Base-by-base conservation (phyloP, 192 early-diverging fungal species). In the Anaeromyces robustus region DNA sequence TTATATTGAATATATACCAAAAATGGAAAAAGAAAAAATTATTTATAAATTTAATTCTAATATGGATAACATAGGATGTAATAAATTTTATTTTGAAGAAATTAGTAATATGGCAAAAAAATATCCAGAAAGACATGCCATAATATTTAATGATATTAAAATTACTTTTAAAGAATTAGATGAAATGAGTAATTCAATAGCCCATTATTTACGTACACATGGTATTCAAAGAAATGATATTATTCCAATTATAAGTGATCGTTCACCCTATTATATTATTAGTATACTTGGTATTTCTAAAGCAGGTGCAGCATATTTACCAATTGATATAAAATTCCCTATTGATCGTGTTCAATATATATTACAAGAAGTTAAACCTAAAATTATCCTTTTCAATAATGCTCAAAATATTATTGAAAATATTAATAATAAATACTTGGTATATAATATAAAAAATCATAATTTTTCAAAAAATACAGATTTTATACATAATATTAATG, bases 231-330 rank as follows among this genome's bases (percentile, higher is more conserved):
- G 43, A 52, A 52, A 52, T 26, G 43, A 52, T 52, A 52, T 52
- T 52, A 52, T 52, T 52, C 43, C 43, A 52, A 52, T 52, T 22
- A 52, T 52, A 22, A 52, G 43, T 52, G 43, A 52, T 52, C 43
- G 43, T 52, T 52, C 43, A 18, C 43, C 43, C 16, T 52, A 52
- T 52, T 52, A 52, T 22, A 52, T 52, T 22, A 81, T 85, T 77
- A 78, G 78, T 29, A 30, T 85, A 22, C 41, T 86, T 0, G 85
- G 34, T 7, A 77, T 86, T 11, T 79, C 85, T 2, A 86, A 86
- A 31, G 79, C 83, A 32, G 85, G 85, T 12, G 85, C 79, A 29
- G 85, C 85, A 0, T 86, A 86, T 81, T 82, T 86, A 17, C 83
- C 84, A 13, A 37, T 86, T 28, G 85, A 86, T 80, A 82, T 83